Conservation (phyloP, 139 green algal species). For the Desmodesmus armatus region DNA sequence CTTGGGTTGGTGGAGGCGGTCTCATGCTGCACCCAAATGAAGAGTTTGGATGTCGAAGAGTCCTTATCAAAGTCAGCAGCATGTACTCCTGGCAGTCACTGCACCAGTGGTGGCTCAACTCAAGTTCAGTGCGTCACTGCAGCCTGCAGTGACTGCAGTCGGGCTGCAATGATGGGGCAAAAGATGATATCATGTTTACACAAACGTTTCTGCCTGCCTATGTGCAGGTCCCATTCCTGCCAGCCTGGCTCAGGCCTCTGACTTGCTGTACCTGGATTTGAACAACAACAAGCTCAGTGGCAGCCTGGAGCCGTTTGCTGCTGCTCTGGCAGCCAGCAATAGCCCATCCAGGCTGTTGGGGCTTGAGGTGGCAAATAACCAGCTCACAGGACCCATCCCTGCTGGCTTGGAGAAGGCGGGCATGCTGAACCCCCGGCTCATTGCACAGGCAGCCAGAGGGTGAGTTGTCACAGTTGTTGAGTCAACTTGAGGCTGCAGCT, state of each 20-base stretch:
- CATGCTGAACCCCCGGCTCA: neutral
- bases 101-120: no score
- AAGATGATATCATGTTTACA: no score
- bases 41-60: no score
- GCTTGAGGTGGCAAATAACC: slow-evolving; percentile 1
- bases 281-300: neutral
- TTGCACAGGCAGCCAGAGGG: no score
- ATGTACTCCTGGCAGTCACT: neutral
- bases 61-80: neutral
- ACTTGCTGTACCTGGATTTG: neutral
- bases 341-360: neutral
- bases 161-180: no score
- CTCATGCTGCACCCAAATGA: no score
- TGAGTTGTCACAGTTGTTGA: no score
- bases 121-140: no score
- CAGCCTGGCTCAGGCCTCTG: neutral
- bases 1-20: no score
- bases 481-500: no score
- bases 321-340: neutral
- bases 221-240: slow-evolving; percentile 16
- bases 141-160: no score
- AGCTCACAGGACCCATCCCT: neutral
- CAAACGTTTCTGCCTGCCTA: no score
- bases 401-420: neutral
- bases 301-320: slow-evolving; percentile 28